A percentile compares a stretch with the other conserved stretches of the same genome.
Evolutionary conservation across 164 flowering plant species (phyloP).

Genomic region (Liquidambar formosana): DNA sequence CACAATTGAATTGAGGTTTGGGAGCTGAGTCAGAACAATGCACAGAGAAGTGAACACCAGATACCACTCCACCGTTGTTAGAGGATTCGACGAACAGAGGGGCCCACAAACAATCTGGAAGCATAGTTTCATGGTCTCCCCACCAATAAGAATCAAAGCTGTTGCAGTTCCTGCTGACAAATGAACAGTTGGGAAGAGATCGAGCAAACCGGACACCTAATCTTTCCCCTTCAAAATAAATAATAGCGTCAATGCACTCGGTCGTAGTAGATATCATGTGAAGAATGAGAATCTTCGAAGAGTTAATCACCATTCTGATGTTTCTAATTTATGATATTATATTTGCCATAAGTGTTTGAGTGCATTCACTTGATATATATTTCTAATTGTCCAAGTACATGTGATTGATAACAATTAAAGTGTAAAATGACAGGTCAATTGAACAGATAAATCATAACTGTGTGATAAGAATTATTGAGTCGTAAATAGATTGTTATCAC

Average conservation of each 20-base stretch:
- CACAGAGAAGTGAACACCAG: conserved; percentile 92
- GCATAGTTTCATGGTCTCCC: conserved; percentile 97
- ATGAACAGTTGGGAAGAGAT: conserved; percentile 93
- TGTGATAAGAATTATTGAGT: too few relatives aligned
- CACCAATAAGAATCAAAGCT: conserved; percentile 92
- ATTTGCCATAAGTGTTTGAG: too few relatives aligned
- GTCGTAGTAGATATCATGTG: not conserved
- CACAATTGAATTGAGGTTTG: conserved; percentile 96
- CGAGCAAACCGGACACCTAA: conserved; percentile 92
- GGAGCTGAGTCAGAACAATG: conserved; percentile 94
- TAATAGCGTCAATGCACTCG: not conserved
- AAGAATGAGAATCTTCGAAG: not conserved
- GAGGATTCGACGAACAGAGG: conserved; percentile 77
- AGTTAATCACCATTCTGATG: not conserved
- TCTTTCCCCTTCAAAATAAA: conserved; percentile 68
- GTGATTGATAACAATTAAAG: too few relatives aligned
- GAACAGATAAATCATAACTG: too few relatives aligned
- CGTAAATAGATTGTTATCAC: too few relatives aligned
- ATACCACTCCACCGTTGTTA: conserved; percentile 98
- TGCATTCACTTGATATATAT: too few relatives aligned
- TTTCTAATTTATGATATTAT: not conserved
- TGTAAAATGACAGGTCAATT: too few relatives aligned
- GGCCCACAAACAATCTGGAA: conserved; percentile 97
- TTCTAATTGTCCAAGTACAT: too few relatives aligned
- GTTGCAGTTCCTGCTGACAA: conserved; percentile 97